Evolutionary conservation across 2,329 filamentous ascomycete species (phyloP), one percentile per base, ranked within the genome.

Genomic region (Cladosporium phlei): DNA sequence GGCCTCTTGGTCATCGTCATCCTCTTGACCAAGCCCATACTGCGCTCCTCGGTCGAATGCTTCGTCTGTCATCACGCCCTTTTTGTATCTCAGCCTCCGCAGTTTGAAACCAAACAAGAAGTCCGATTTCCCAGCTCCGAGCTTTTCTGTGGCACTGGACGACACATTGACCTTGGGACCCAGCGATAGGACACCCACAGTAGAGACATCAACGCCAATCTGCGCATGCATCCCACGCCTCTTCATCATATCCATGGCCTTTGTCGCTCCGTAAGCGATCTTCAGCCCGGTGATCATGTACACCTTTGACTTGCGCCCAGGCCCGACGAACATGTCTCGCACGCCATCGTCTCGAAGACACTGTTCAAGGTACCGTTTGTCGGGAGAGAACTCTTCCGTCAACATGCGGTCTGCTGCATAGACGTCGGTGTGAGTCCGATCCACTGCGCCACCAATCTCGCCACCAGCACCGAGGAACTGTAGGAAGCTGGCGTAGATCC

Each of bases 41-140:
- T 38, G 35, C 5, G 35, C 35, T 5, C 35, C 35, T 28, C 24
- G 35, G 11, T 28, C 35, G 22, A 27, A 38, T 14, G 22, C 24
- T 11, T 27, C 10, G n/a, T 17, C 24, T 5, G 24, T 20, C 8
- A 38, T 14, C 4, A 10, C 9, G 12, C 35, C 35, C 14, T 38
- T 38, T 9, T 38, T 38, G 8, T 27, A 38, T 10, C 28, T 43
- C 27, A 33, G 12, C 11, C 16, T 30, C 21, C 25, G 25, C 12
- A 43, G 14, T 27, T 43, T 30, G 25, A 32, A 43, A 19, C 10
- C 38, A 14, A 43, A 43, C 12, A 43, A 25, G n/a, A 43, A 43
- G 29, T 43, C 21, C 14, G 27, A 25, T 19, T 43, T 43, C 9
- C 17, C 16, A 11, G 25, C 27, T 14, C 6, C 14, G 25, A 30